phyloP scores from a whole-genome alignment of 2,329 filamentous ascomycete genomes.

The Phaeomoniella chlamydospora region DNA sequence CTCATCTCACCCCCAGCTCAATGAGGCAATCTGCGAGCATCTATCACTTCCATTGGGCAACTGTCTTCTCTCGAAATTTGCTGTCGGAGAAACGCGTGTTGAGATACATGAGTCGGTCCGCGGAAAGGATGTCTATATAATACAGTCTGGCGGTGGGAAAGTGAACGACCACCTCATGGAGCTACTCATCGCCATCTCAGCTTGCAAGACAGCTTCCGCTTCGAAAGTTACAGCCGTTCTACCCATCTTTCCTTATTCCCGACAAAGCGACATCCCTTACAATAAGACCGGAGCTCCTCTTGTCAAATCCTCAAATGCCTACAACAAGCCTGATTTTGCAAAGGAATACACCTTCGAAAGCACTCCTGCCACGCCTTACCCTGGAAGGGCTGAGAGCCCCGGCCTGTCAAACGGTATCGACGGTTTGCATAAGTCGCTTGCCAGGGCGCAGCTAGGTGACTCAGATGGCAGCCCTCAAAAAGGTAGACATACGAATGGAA shows the following conservation, averaged over 20 bases:
- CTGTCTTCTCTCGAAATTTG: conserved; percentile 80
- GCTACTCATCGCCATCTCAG: conserved; percentile 94
- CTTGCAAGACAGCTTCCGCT: conserved; percentile 88
- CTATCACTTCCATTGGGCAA: conserved; percentile 77
- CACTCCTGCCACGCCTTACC: conserved; percentile 71
- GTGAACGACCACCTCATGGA: conserved; percentile 97
- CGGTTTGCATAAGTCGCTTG: conserved; percentile 56
- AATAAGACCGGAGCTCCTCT: conserved; percentile 89
- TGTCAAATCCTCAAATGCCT: conserved; percentile 45
- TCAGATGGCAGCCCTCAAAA: conserved; percentile 25
- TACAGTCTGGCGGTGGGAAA: conserved; percentile 81
- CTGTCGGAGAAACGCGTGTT: conserved; percentile 84
- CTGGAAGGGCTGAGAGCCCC: conserved; percentile 51
- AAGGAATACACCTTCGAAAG: conserved; percentile 76
- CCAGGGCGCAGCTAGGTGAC: conserved; percentile 49
- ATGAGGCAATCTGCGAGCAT: conserved; percentile 73
- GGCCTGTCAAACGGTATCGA: conserved; percentile 55
- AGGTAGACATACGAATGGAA: background rate
- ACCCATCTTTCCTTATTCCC: conserved; percentile 89
- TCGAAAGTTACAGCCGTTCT: conserved; percentile 87
- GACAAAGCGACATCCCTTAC: conserved; percentile 92
- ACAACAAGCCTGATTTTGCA: conserved; percentile 19
- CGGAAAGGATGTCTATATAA: conserved; percentile 97
- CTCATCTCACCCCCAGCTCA: conserved; percentile 79
- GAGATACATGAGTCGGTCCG: conserved; percentile 94